Percentiles rank a stretch among this genome's conserved stretches.
Conservation (phyloP, 805 yeast genomes). For the Maudiozyma bulderi region DNA sequence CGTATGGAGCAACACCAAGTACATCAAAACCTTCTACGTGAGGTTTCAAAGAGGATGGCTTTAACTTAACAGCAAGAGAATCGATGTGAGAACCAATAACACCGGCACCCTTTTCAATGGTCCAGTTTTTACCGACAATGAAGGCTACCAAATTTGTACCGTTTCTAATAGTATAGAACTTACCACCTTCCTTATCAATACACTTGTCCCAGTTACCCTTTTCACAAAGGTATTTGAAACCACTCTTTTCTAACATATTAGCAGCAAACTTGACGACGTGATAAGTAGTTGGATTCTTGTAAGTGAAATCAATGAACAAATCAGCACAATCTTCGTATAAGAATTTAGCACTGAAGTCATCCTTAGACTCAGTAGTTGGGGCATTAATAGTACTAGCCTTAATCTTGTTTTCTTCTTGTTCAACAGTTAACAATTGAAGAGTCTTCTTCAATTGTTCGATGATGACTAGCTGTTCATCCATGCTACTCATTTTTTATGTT, state of each 20-base stretch:
- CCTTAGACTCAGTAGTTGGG: neutral
- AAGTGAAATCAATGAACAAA: slow-evolving; percentile 63
- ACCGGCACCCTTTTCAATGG: slow-evolving; percentile 56
- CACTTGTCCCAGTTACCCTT: slow-evolving; percentile 33
- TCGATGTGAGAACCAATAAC: slow-evolving; percentile 70
- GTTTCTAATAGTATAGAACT: slow-evolving; percentile 59
- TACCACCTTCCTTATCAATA: slow-evolving; percentile 33
- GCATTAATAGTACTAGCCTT: neutral
- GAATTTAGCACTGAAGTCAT: slow-evolving; percentile 1
- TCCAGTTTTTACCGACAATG: slow-evolving; percentile 57
- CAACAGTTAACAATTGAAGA: slow-evolving; percentile 14
- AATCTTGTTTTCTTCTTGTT: neutral
- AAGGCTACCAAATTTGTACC: slow-evolving; percentile 65
- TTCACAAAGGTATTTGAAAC: slow-evolving; percentile 60
- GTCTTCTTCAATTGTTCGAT: slow-evolving; percentile 23
- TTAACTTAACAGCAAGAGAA: slow-evolving; percentile 55
- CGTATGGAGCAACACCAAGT: slow-evolving; percentile 77
- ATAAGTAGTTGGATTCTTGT: slow-evolving; percentile 61
- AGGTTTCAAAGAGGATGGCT: slow-evolving; percentile 57
- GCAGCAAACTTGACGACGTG: slow-evolving; percentile 55
- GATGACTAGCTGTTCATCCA: slow-evolving; percentile 16
- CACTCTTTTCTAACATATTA: slow-evolving; percentile 41
- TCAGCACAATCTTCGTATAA: slow-evolving; percentile 26
- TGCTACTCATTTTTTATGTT: neutral
- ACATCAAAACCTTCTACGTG: slow-evolving; percentile 65